Conservation (phyloP, 495 filamentous ascomycete species). For the Pyrenopolyporus hunteri region DNA sequence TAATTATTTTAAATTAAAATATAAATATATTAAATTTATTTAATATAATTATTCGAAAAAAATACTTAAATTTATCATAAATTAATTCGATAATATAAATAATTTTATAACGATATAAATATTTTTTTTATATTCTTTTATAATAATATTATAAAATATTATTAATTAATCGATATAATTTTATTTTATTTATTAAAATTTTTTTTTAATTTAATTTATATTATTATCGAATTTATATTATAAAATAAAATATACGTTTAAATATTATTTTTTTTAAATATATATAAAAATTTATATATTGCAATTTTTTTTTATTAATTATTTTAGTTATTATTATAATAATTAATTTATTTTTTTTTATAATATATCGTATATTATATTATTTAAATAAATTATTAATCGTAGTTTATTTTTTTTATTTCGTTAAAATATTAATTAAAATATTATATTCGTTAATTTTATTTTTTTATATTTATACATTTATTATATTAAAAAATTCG, state of each 20-base stretch:
- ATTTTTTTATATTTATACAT: too few species aligned
- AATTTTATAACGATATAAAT: background rate
- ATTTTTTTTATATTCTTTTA: background rate
- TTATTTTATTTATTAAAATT: background rate
- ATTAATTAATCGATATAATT: background rate
- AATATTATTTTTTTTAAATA: background rate
- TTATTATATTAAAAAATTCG: too few species aligned
- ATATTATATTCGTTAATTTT: too few species aligned
- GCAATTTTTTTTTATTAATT: background rate
- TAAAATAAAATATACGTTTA: background rate
- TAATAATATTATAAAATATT: background rate
- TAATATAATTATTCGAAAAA: background rate
- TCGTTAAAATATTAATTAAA: too few species aligned
- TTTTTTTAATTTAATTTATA: background rate
- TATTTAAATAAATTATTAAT: too few species aligned
- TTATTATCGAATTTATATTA: background rate
- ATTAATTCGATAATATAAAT: background rate
- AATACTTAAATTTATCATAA: background rate
- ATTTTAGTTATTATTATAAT: background rate
- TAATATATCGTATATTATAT: too few species aligned
- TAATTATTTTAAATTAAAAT: background rate
- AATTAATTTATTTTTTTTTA: background rate
- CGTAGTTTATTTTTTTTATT: too few species aligned
- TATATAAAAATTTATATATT: background rate
- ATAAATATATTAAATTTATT: background rate